Conservation (phyloP, 768 basidiomycete genomes). For the Lactifluus hygrophoroides region DNA sequence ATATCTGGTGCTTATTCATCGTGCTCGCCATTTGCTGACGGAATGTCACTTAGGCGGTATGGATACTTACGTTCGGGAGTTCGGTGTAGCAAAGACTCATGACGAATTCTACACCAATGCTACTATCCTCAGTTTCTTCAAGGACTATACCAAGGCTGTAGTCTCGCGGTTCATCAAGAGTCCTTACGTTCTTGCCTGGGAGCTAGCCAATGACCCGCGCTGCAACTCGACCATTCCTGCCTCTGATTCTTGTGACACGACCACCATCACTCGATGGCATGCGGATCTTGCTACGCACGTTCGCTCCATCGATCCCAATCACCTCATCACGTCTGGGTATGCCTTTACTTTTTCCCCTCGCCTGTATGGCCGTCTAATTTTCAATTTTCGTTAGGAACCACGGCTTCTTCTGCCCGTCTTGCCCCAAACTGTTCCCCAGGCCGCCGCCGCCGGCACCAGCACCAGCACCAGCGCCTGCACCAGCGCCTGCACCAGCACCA, state of each 20-base stretch:
- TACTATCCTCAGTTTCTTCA: constrained; percentile 22
- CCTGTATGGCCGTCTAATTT: not conserved
- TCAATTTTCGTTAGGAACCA: constrained; percentile 11
- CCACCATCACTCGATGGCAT: constrained; percentile 28
- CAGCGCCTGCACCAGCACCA: constrained; percentile 6
- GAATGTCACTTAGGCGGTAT: constrained; percentile 29
- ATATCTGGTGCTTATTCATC: not conserved
- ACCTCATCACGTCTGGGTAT: constrained; percentile 31
- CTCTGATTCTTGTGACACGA: constrained; percentile 23
- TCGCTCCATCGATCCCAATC: constrained; percentile 27
- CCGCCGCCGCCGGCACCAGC: constrained; percentile 7
- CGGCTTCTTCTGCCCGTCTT: constrained; percentile 30
- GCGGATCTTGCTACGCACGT: constrained; percentile 24
- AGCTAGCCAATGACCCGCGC: constrained; percentile 21
- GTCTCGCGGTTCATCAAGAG: constrained; percentile 13
- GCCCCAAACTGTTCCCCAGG: constrained; percentile 26
- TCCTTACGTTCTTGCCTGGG: constrained; percentile 16
- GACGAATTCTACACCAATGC: constrained; percentile 33
- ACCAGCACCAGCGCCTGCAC: not conserved
- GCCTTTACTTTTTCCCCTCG: not conserved
- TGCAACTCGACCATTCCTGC: constrained; percentile 12
- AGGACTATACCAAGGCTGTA: constrained; percentile 7
- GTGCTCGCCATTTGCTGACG: not conserved
- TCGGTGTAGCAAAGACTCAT: constrained; percentile 26
- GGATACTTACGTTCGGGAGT: constrained; percentile 31